phyloP scores from a whole-genome alignment of 2,329 filamentous ascomycete species.

The Colletotrichum chlorophyti region DNA sequence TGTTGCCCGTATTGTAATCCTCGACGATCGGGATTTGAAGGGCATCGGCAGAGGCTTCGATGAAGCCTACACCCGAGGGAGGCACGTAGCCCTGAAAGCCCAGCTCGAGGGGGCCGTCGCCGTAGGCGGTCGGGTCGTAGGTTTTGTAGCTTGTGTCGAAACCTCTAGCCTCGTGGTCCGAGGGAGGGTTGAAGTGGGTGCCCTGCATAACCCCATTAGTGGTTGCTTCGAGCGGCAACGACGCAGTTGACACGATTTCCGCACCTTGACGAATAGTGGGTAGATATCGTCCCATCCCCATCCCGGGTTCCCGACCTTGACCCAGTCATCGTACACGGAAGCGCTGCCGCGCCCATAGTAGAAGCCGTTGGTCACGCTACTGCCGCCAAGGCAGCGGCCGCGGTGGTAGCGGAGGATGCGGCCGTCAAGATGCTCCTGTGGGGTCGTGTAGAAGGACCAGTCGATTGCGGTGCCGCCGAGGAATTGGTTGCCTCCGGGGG shows the following conservation, averaged over 20 bases:
- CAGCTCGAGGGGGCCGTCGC: slow-evolving; percentile 34
- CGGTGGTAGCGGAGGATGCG: slow-evolving; percentile 40
- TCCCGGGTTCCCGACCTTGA: slow-evolving; percentile 38
- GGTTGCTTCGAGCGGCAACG: background rate
- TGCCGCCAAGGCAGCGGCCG: slow-evolving; percentile 39
- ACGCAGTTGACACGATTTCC: too few relatives aligned
- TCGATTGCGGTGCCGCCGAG: slow-evolving; percentile 34
- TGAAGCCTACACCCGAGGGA: slow-evolving; percentile 36
- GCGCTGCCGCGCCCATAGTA: slow-evolving; percentile 39
- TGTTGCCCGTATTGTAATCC: slow-evolving; percentile 35
- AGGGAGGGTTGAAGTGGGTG: slow-evolving; percentile 34
- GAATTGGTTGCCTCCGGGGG: slow-evolving; percentile 35
- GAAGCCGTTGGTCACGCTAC: slow-evolving; percentile 40
- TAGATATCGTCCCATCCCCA: slow-evolving; percentile 39
- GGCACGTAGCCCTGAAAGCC: slow-evolving; percentile 37
- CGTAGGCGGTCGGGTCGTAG: slow-evolving; percentile 34
- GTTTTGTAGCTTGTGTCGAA: slow-evolving; percentile 36
- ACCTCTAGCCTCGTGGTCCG: slow-evolving; percentile 28
- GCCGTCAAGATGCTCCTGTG: slow-evolving; percentile 33
- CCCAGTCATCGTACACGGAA: slow-evolving; percentile 40
- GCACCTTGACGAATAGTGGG: slow-evolving; percentile 34
- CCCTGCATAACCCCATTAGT: slow-evolving; percentile 7
- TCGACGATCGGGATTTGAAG: slow-evolving; percentile 33
- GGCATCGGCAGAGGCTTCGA: slow-evolving; percentile 31
- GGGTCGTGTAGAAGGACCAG: slow-evolving; percentile 34